Base-by-base conservation (phyloP, 1,139 yeast species). In the Yamadazyma blattariae region DNA sequence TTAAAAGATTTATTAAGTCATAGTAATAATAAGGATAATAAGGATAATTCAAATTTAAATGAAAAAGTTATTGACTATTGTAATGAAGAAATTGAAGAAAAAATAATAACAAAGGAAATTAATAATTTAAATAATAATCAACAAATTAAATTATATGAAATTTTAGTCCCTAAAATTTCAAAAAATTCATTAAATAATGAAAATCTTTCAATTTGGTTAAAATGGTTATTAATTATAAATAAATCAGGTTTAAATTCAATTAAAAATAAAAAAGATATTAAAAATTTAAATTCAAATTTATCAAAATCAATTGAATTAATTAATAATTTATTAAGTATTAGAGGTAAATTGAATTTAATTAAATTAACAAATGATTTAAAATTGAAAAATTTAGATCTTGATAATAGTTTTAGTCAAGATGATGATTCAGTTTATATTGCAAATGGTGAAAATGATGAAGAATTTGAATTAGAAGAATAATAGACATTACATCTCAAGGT, bases 141-240 rank as follows among this genome's bases (percentile, higher is more conserved):
- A 13, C 39, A 49, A 11, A 46, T 50, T 23, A 41, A 41, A 12
- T 50, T 77, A 18, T 70, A 74, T 40, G 52, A 51, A 4, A 50
- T 57, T 12, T 48, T 75, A 13, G 51, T 69, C 17, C 41, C 55
- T 3, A 57, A 54, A 19, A 61, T 74, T 2, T 56, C 70, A 1
- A 51, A 48, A 9, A 61, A 59, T 32, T 63, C 71, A 5, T 55
- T 69, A 5, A 56, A 56, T 25, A 57, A 57, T 26, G 43, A 57
- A 6, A 47, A 57, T 5, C 50, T 65, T 26, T 59, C 69, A 4
- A 36, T 67, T 12, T 77, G 81, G 82, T 57, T 77, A 40, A 72
- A 71, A 49, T 71, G 75, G 73, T 40, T 74, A 9, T 54, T 76
- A 27, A 52, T 75, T 21, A 49, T 63, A 10, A 69, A 72, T 40